Percentiles rank a stretch among this genome's conserved stretches.
phyloP scores from a whole-genome alignment of 2,329 filamentous ascomycete species.

The Colletotrichum sp. region DNA sequence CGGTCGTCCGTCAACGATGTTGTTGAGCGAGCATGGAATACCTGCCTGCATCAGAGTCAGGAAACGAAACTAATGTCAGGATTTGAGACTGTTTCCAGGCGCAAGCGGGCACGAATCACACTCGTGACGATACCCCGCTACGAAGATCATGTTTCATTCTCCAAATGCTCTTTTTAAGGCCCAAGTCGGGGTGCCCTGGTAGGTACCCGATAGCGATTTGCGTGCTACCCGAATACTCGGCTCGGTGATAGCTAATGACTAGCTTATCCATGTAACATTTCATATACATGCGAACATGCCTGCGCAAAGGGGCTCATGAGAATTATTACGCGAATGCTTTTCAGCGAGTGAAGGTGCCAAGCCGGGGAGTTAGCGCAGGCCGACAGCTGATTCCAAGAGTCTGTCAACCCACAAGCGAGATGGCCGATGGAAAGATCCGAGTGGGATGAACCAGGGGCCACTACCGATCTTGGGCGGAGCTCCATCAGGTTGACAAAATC shows the following conservation, averaged over 20 bases:
- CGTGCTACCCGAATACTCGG: neutral
- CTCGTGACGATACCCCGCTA: neutral
- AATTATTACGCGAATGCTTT: neutral
- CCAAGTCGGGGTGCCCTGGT: neutral
- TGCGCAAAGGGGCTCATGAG: neutral
- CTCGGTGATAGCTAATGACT: neutral
- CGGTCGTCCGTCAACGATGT: neutral
- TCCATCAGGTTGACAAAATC: neutral
- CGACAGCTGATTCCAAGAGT: neutral
- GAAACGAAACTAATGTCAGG: neutral
- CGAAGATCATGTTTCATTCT: neutral
- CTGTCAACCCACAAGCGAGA: neutral
- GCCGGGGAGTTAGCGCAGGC: neutral
- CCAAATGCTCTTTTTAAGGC: neutral
- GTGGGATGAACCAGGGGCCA: neutral
- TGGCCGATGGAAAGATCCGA: neutral
- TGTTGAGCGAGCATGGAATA: neutral
- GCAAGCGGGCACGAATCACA: neutral
- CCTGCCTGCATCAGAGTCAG: neutral
- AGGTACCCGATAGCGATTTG: neutral
- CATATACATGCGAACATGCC: neutral
- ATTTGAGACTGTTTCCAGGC: neutral
- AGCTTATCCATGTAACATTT: neutral
- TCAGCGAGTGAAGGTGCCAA: neutral
- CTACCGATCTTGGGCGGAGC: neutral